phyloP scores from a whole-genome alignment of 2,329 filamentous ascomycete genomes.

The Tolypocladium nubicola region DNA sequence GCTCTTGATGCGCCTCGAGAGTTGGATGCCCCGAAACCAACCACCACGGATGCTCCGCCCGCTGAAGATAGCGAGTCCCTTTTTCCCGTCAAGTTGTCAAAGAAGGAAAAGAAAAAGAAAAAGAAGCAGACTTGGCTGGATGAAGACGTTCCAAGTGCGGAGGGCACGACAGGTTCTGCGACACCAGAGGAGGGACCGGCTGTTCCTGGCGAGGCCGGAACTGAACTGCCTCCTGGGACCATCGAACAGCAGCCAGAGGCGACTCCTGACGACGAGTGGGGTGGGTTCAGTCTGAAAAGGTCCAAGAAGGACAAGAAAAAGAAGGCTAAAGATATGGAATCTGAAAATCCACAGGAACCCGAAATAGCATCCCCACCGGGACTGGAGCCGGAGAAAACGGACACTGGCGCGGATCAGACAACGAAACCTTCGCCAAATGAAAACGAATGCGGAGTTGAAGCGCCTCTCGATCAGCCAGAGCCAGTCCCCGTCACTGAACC shows the following conservation, averaged over 20 bases:
- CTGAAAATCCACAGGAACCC: conserved; percentile 17
- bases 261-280: conserved; percentile 18
- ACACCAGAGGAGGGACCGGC: conserved; percentile 9
- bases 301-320: conserved; percentile 22
- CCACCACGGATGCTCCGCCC: neutral
- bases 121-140: conserved; percentile 14
- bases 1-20: neutral
- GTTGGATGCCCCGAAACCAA: neutral
- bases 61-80: conserved; percentile 3
- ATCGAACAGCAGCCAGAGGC: conserved; percentile 12
- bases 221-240: conserved; percentile 10
- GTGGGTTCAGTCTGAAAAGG: conserved; percentile 16
- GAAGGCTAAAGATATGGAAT: conserved; percentile 19
- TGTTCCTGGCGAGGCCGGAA: conserved; percentile 7
- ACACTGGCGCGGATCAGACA: conserved; percentile 9
- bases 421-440: conserved; percentile 7
- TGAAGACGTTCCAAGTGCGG: neutral
- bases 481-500: conserved; percentile 1
- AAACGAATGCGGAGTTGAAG: conserved; percentile 8
- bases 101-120: conserved; percentile 24
- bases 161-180: neutral
- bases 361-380: conserved; percentile 9
- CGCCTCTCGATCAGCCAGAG: neutral
- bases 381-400: conserved; percentile 9
- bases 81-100: conserved; percentile 16